Conservation (phyloP, 192 early-diverging fungal species). For the Coemansia sp. region DNA sequence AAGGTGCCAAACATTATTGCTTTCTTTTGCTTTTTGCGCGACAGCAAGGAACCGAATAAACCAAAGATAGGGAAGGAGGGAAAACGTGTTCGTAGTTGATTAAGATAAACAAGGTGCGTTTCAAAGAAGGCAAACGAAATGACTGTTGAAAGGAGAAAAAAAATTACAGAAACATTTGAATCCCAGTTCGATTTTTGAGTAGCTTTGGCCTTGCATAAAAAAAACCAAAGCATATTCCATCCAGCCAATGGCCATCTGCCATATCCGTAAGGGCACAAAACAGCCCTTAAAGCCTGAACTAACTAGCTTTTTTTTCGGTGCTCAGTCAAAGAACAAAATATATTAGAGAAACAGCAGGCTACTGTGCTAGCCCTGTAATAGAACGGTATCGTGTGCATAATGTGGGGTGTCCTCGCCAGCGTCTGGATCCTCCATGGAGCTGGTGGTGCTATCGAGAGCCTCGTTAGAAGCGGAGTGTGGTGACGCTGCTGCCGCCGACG, state of each 20-base stretch:
- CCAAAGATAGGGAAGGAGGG: not conserved
- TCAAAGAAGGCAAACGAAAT: not conserved
- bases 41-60: not conserved
- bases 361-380: not conserved
- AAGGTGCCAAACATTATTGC: slow-evolving; percentile 33
- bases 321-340: not conserved
- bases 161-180: not conserved
- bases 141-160: too few relatives aligned
- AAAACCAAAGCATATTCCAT: too few relatives aligned
- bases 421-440: not conserved
- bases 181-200: too few relatives aligned
- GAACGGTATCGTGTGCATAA: not conserved
- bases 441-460: not conserved
- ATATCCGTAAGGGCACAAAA: not conserved
- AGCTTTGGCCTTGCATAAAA: too few relatives aligned
- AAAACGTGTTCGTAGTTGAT: not conserved
- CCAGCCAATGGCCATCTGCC: not conserved
- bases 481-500: slow-evolving; percentile 2
- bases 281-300: not conserved
- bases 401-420: not conserved
- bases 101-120: not conserved
- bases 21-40: not conserved
- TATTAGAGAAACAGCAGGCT: not conserved
- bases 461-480: not conserved
- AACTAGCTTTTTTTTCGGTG: too few relatives aligned